A percentile compares a stretch with the other conserved stretches of the same genome.
phyloP scores from a whole-genome alignment of 2,329 filamentous ascomycete genomes.

The Cyphellophora europaea region DNA sequence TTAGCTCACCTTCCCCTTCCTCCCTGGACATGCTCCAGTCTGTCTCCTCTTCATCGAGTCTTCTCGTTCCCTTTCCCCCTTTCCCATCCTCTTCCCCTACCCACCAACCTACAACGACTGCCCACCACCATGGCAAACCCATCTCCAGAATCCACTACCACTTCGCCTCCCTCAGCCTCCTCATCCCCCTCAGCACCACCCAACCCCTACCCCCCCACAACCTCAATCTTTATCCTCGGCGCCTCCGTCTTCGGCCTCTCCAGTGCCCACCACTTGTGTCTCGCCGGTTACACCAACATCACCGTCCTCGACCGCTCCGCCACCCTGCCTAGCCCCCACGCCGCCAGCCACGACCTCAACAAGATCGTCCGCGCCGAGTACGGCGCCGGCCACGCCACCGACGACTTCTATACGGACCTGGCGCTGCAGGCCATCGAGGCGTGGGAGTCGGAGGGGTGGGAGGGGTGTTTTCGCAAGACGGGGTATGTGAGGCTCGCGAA shows the following conservation, averaged over 20 bases:
- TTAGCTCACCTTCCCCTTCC: too few species aligned
- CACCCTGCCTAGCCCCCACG: conserved; percentile 33
- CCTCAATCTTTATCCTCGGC: conserved; percentile 35
- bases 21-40: too few species aligned
- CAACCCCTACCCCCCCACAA: not conserved
- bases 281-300: conserved; percentile 35
- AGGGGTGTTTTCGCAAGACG: conserved; percentile 33
- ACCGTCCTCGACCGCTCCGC: conserved; percentile 35
- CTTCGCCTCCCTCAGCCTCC: too few species aligned
- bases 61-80: too few species aligned
- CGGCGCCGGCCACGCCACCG: conserved; percentile 1
- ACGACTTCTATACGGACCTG: conserved; percentile 6
- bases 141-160: too few species aligned
- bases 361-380: conserved; percentile 27
- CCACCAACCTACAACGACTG: too few species aligned
- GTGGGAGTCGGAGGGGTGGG: conserved; percentile 34
- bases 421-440: conserved; percentile 23
- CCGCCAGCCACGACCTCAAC: conserved; percentile 36
- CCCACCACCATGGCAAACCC: too few species aligned
- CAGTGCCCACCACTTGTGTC: conserved; percentile 34
- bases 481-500: conserved; percentile 31
- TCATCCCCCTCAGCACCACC: too few species aligned
- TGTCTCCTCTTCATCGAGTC: too few species aligned
- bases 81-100: too few species aligned
- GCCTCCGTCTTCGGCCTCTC: conserved; percentile 37